Base-by-base conservation (phyloP, 805 yeast genomes). In the Myxozyma mucilagina region DNA sequence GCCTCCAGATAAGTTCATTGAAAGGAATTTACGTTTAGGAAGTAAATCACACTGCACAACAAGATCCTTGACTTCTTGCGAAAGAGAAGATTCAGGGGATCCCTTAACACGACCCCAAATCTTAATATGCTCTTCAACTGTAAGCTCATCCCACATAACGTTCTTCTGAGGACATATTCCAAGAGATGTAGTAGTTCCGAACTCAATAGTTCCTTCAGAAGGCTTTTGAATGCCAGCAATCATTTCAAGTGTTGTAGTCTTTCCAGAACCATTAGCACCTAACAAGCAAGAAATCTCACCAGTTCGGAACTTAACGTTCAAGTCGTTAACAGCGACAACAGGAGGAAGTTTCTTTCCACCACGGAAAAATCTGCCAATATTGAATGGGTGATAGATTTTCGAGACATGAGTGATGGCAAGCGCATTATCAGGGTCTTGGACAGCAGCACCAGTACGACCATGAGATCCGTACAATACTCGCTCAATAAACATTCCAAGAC, bases 241-340 rank as follows among this genome's bases (percentile, higher is more conserved):
- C 72, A 74, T 73, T 45, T 73, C 76, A 39, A 74, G 65, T 24
- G 76, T 74, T 3, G 76, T 74, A 6, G 76, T 74, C 60, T 74
- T 74, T n/a, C 76, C 76, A 5, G 76, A 72, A 5, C 76, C 76
- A 64, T 74, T 74, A 11, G 76, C 73, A 51, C 76, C 76, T 2
- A 74, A 67, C 41, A 74, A 57, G 56, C 75, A 71, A 9, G 72
- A 67, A 31, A 74, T 71, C 57, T 73, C 74, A 18, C 76, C 76
- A 32, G 59, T 53, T 16, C 64, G 63, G 52, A 74, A 68, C 32
- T 58, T 47, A 24, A 71, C 64, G 29, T 70, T 62, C 39, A 74
- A 49, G 36, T 73, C 67, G 47, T 69, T 58, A 7, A 74, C 76
- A 11, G 76, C 76, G 4, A 62, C 64, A 9, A 74, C 71, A 3